Evolutionary conservation across 2,329 filamentous ascomycete genomes (phyloP).

Genomic region (Fusarium nanum): DNA sequence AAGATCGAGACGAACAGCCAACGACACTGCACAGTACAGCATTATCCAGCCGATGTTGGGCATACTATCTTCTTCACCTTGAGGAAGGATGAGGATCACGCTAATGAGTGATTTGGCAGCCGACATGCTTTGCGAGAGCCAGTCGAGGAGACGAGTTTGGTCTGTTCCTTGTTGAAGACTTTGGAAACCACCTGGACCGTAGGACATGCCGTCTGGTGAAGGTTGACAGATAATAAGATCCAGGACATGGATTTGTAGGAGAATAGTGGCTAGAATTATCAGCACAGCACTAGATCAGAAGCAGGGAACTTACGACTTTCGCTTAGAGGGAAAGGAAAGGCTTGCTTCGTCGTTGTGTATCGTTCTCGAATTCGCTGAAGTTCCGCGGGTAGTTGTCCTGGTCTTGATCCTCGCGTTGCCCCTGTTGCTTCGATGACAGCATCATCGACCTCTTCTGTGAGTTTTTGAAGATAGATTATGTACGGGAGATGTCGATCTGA

Average conservation of each 20-base stretch:
- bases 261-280: constrained; percentile 37
- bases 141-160: constrained; percentile 41
- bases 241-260: constrained; percentile 46
- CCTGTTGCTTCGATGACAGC: constrained; percentile 32
- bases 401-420: constrained; percentile 1
- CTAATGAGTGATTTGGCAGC: constrained; percentile 49
- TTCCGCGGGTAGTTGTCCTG: constrained; percentile 21
- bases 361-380: constrained; percentile 37
- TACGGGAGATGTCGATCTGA: constrained; percentile 47
- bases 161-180: constrained; percentile 28
- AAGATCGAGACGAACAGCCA: constrained; percentile 49
- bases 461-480: constrained; percentile 48
- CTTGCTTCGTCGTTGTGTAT: constrained; percentile 40
- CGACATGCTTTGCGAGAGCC: constrained; percentile 48
- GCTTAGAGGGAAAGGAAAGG: constrained; percentile 45
- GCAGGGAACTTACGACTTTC: constrained; percentile 46
- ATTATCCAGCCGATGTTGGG: constrained; percentile 50
- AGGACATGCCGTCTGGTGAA: constrained; percentile 43
- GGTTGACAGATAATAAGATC: constrained; percentile 50
- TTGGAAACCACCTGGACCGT: constrained; percentile 45
- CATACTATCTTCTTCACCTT: constrained; percentile 45
- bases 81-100: constrained; percentile 44
- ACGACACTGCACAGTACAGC: constrained; percentile 48
- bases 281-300: not conserved
- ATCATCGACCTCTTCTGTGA: constrained; percentile 49